phyloP scores from a whole-genome alignment of 108 stramenopile species.

The Fragilariopsis cylindrus region DNA sequence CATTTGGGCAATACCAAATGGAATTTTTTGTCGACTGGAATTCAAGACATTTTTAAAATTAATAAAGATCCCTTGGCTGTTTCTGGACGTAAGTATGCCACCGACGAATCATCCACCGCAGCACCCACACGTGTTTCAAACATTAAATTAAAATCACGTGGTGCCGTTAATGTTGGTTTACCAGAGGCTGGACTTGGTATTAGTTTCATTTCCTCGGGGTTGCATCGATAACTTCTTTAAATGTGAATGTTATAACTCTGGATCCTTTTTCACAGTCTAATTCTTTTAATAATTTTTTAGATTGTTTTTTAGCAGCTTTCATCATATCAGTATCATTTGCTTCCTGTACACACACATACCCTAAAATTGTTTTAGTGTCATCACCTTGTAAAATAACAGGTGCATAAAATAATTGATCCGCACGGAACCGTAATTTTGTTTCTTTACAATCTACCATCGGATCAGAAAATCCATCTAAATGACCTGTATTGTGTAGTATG shows the following conservation, averaged over 20 bases:
- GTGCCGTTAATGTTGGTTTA: constrained; percentile 89
- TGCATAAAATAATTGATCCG: constrained; percentile 91
- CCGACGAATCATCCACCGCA: constrained; percentile 66
- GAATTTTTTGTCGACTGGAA: constrained; percentile 82
- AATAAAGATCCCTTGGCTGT: constrained; percentile 99
- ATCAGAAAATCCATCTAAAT: constrained; percentile 96
- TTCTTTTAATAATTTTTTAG: constrained; percentile 68
- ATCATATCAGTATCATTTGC: constrained; percentile 84
- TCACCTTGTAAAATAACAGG: constrained; percentile 49
- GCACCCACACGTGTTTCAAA: constrained; percentile 96
- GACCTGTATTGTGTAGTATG: constrained; percentile 60
- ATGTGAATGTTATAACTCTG: constrained; percentile 52
- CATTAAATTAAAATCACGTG: constrained; percentile 97
- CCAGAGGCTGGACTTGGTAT: constrained; percentile 92
- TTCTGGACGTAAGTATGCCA: constrained; percentile 96
- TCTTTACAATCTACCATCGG: constrained; percentile 98
- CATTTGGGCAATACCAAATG: constrained; percentile 96
- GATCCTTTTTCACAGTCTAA: constrained; percentile 30
- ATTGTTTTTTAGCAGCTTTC: constrained; percentile 73
- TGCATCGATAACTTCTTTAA: constrained; percentile 80
- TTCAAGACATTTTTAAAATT: constrained; percentile 92
- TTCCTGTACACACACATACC: constrained; percentile 89
- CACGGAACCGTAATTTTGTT: constrained; percentile 92
- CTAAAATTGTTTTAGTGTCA: constrained; percentile 54
- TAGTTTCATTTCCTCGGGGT: constrained; percentile 70